phyloP scores from a whole-genome alignment of 1,139 yeast species.

The Pichia sp. region DNA sequence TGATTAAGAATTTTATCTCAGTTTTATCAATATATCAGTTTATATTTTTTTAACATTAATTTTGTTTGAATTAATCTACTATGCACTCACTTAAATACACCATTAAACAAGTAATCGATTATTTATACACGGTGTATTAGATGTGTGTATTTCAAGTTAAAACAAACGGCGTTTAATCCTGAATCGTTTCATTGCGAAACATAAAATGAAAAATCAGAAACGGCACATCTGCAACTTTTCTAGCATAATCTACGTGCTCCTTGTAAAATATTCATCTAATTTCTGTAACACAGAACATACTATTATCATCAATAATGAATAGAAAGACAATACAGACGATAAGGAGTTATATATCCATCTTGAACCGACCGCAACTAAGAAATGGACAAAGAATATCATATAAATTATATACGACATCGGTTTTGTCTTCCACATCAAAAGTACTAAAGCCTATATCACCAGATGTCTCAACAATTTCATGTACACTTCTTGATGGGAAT shows the following conservation, averaged over 20 bases:
- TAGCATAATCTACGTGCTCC: not conserved
- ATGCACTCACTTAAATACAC: not conserved
- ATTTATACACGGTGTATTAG: not conserved
- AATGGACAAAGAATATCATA: not conserved
- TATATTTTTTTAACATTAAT: not conserved
- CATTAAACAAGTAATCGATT: not conserved
- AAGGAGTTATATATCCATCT: not conserved
- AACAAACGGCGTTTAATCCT: no score
- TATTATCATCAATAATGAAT: not conserved
- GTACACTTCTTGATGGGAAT: constrained; percentile 53
- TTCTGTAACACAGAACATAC: not conserved
- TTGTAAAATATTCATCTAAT: not conserved
- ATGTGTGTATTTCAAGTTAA: not conserved
- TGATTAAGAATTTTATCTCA: constrained; percentile 42
- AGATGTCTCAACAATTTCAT: constrained; percentile 30
- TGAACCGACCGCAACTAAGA: constrained; percentile 3
- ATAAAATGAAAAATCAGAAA: not conserved
- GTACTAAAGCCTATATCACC: constrained; percentile 14
- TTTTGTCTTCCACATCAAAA: constrained; percentile 6
- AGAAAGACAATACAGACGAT: not conserved
- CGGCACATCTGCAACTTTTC: not conserved
- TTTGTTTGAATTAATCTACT: not conserved
- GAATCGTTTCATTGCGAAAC: not conserved
- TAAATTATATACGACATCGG: not conserved
- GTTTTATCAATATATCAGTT: not conserved